Base-by-base conservation (phyloP, 768 basidiomycete genomes). In the Solioccasus polychromus region DNA sequence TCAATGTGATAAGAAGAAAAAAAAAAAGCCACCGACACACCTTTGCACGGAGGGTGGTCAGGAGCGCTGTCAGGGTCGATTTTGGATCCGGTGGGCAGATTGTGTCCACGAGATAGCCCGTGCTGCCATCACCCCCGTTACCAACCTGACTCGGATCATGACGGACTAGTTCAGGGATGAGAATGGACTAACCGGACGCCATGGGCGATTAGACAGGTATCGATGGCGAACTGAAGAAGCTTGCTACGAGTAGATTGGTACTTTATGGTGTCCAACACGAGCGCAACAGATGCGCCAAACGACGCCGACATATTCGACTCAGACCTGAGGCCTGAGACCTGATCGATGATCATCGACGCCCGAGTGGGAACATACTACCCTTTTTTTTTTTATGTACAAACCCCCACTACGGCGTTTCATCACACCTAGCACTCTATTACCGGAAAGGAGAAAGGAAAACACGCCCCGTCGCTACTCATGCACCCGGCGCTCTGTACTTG, bases 401-500 rank as follows among this genome's bases (percentile, higher is more conserved):
- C n/a, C n/a, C n/a, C n/a, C n/a, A n/a, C n/a, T n/a, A n/a, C n/a
- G n/a, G n/a, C n/a, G n/a, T n/a, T n/a, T n/a, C n/a, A n/a, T n/a
- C n/a, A n/a, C n/a, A n/a, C n/a, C n/a, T n/a, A n/a, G n/a, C n/a
- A n/a, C n/a, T n/a, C n/a, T n/a, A n/a, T n/a, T n/a, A n/a, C n/a
- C n/a, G n/a, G n/a, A n/a, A n/a, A n/a, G n/a, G n/a, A n/a, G n/a
- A n/a, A n/a, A n/a, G n/a, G n/a, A n/a, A 3, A 24, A 3, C 28
- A 22, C 15, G n/a, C n/a, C n/a, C n/a, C n/a, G n/a, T 22, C 15
- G 5, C 19, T 15, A 15, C 20, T 70, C 57, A 80, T 41, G 81
- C 80, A 5, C 82, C 79, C 20, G 71, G 75, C 9, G 80, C 74
- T 8, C 55, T 53, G 50, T 85, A 85, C 55, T 69, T 75, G 63